A percentile compares a stretch with the other conserved stretches of the same genome.
Conservation (phyloP, 805 yeast genomes). For the Candida boidinii region DNA sequence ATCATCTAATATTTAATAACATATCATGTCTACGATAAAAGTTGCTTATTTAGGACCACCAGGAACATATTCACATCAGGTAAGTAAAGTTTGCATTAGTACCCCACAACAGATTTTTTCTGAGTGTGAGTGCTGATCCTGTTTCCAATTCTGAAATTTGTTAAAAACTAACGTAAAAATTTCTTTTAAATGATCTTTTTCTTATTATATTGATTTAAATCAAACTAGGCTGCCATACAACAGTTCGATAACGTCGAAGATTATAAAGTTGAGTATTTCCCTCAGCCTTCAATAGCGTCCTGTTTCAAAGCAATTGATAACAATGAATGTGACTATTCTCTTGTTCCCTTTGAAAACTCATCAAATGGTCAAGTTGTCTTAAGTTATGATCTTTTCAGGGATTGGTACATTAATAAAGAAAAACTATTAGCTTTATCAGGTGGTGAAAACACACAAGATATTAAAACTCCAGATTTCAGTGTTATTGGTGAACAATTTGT, state of each 20-base stretch:
- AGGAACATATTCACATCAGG: slow-evolving; percentile 93
- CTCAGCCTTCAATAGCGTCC: slow-evolving; percentile 39
- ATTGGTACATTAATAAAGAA: slow-evolving; percentile 35
- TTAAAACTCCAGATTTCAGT: slow-evolving; percentile 28
- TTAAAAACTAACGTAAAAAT: slow-evolving; percentile 13
- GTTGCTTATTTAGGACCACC: slow-evolving; percentile 82
- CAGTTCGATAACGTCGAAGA: slow-evolving; percentile 20
- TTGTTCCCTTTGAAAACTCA: slow-evolving; percentile 89
- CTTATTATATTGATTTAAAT: neutral
- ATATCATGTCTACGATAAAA: slow-evolving; percentile 20
- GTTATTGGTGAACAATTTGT: slow-evolving; percentile 79
- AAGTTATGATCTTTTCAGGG: slow-evolving; percentile 75
- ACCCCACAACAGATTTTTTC: neutral
- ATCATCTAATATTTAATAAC: neutral
- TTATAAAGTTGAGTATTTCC: slow-evolving; percentile 16
- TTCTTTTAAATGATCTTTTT: too few relatives aligned
- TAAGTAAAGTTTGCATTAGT: slow-evolving; percentile 13
- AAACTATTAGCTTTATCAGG: slow-evolving; percentile 6
- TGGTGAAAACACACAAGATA: neutral
- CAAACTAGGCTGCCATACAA: slow-evolving; percentile 37
- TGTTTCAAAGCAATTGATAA: slow-evolving; percentile 52
- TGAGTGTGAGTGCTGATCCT: too few relatives aligned
- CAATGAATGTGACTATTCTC: slow-evolving; percentile 50
- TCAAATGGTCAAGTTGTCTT: slow-evolving; percentile 90
- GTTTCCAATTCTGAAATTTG: too few relatives aligned